Percentiles rank a stretch among this genome's conserved stretches.
These are phyloP conservation scores for Kalanchoe fedtschenkoi DNA, from an alignment of 164 flowering plant genomes.

Conservation along the genomic window DNA sequence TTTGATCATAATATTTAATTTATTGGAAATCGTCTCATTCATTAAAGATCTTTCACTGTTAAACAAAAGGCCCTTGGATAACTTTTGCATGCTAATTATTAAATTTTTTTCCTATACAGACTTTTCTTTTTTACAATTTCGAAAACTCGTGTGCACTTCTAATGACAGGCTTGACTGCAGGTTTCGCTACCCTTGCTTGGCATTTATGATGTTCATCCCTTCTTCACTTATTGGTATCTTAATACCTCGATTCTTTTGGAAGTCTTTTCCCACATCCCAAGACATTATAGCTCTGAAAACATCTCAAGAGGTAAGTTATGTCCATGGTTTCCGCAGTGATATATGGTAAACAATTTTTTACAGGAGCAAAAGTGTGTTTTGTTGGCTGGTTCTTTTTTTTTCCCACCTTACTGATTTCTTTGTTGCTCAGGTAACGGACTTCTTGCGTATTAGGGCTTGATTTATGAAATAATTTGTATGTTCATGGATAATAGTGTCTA, in stretches of 20 bases:
- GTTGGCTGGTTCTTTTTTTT: neutral
- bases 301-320: neutral
- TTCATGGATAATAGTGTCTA: too few species aligned
- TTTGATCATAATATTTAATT: neutral
- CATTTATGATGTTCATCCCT: constrained; percentile 84
- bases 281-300: constrained; percentile 25
- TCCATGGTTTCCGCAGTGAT: neutral
- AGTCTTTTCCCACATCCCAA: constrained; percentile 42
- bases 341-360: neutral
- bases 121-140: neutral
- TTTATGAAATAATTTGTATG: too few species aligned
- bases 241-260: constrained; percentile 54
- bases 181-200: constrained; percentile 82
- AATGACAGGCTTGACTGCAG: constrained; percentile 32
- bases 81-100: neutral
- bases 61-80: too few species aligned
- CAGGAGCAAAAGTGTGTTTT: neutral
- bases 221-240: constrained; percentile 68
- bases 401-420: neutral
- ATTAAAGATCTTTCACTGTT: neutral
- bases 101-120: neutral
- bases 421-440: neutral
- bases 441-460: too few species aligned
- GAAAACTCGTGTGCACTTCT: neutral
- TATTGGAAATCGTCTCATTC: neutral